Conservation (phyloP, 108 stramenopile species). For the Fragilariopsis cylindrus region DNA sequence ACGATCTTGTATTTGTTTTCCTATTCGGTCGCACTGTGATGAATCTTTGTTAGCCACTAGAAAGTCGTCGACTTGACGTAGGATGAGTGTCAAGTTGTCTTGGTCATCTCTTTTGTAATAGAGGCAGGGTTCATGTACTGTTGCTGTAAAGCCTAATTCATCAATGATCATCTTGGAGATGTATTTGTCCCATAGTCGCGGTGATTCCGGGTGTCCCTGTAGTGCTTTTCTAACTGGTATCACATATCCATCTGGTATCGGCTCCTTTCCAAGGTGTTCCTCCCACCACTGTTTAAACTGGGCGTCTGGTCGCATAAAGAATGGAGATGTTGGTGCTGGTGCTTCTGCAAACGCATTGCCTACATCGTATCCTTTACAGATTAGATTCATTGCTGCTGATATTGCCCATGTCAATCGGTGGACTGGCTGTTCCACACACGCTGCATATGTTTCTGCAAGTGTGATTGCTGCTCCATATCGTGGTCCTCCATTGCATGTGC, state of each 20-base stretch:
- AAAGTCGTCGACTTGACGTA: neutral
- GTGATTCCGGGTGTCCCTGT: constrained; percentile 35
- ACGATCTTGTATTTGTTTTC: neutral
- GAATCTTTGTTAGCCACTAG: neutral
- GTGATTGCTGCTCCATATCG: neutral
- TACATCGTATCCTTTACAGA: constrained; percentile 40
- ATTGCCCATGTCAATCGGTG: constrained; percentile 33
- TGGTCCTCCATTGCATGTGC: constrained; percentile 18
- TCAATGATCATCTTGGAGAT: constrained; percentile 13
- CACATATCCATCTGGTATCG: constrained; percentile 8
- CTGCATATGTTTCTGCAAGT: constrained; percentile 12
- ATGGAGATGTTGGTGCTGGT: constrained; percentile 29
- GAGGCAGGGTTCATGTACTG: constrained; percentile 35
- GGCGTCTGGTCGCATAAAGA: constrained; percentile 32
- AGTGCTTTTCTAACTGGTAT: constrained; percentile 39
- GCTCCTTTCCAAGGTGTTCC: neutral
- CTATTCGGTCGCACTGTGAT: neutral
- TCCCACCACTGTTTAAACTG: constrained; percentile 39
- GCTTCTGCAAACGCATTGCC: constrained; percentile 40
- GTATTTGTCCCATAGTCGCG: neutral
- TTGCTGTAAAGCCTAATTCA: constrained; percentile 27
- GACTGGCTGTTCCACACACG: constrained; percentile 37
- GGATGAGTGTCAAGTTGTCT: neutral
- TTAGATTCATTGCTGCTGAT: constrained; percentile 17
- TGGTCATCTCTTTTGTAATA: neutral